Evolutionary conservation across 2,329 filamentous ascomycete genomes (phyloP), one percentile per base, ranked within the genome.

Genomic region (Acrocalymma vagum): DNA sequence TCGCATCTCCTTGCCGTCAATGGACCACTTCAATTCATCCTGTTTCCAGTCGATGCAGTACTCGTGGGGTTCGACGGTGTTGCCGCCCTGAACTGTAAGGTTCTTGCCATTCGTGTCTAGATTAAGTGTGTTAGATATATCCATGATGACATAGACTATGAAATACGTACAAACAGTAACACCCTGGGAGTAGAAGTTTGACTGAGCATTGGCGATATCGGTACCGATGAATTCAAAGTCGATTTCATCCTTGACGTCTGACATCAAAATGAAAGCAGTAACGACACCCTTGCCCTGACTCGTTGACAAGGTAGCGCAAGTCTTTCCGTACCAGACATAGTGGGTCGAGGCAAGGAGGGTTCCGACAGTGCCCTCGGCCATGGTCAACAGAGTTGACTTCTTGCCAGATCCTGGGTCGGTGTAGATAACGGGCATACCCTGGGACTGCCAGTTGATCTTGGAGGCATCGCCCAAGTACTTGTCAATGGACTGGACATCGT

Each of bases 311-410:
- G 77, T 88, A 38, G 90, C 90, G 69, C 87, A 88, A 61, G 96
- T 86, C 71, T 88, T 96, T 65, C 94, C 94, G 71, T 97, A 99
- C 94, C 94, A 97, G 73, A 99, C 86, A 73, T 96, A 97, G 54
- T 84, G 79, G 42, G 90, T 93, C 51, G 82, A 85, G 16, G 91
- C 88, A 39, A 99, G 74, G 29, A 99, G 83, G 8, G 94, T 96
- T 39, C 94, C 94, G 26, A 90, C 87, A 22, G 88, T 92, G 58
- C 87, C 81, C 51, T 86, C 82, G 27, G 89, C 84, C 93, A 99
- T 96, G 54, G 93, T 97, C 63, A 99, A 77, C 35, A 96, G 77
- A 3, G 94, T 56, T 15, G 68, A 76, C 40, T 48, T 60, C 41
- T 56, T 34, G 23, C 54, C 53, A 27, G 29, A 52, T 29, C 43